Base-by-base conservation (phyloP, 1,139 yeast genomes). In the Yamadazyma kanchanaburiensis region DNA sequence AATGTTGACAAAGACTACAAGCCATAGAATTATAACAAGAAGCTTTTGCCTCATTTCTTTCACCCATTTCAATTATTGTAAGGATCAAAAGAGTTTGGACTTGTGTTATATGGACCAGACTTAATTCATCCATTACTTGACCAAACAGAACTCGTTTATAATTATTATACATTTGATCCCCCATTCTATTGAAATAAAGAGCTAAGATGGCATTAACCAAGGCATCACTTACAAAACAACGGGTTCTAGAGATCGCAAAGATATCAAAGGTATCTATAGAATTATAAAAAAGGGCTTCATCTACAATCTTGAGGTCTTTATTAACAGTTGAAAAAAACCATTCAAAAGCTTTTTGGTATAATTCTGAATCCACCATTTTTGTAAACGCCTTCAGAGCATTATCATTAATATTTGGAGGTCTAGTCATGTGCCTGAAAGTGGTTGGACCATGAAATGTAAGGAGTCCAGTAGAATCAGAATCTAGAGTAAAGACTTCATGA, bases 401-500 rank as follows among this genome's bases (percentile, higher is more conserved):
- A 7, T 9, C 5, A 21, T 26, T 20, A 6, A 21, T 11, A 4
- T n/a, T 11, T 9, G 29, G 29, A 7, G 29, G 29, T 10, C 5
- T 14, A 7, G 29, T 20, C 29, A 26, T 26, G 25, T 26, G 29
- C 7, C 29, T 5, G 18, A 21, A 26, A 8, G 25, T 18, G n/a
- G 29, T 26, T 6, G 29, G 29, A 9, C 29, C 29, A 15, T 6
- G n/a, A 15, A 19, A 26, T n/a, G 29, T 21, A 6, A 26, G 12
- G 10, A 10, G 17, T 5, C 29, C 29, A 5, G 7, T 20, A 7
- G 6, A 7, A 15, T 26, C 29, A 9, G 20, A 18, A 15, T 26
- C 29, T 5, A 26, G 20, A n/a, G 9, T n/a, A 13, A 12, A 21
- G 9, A 21, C 22, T 9, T 26, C 29, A 15, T 26, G 6, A 11